Evolutionary conservation across 345 rosid species (phyloP).

Genomic region (Geranium rotundifolium): DNA sequence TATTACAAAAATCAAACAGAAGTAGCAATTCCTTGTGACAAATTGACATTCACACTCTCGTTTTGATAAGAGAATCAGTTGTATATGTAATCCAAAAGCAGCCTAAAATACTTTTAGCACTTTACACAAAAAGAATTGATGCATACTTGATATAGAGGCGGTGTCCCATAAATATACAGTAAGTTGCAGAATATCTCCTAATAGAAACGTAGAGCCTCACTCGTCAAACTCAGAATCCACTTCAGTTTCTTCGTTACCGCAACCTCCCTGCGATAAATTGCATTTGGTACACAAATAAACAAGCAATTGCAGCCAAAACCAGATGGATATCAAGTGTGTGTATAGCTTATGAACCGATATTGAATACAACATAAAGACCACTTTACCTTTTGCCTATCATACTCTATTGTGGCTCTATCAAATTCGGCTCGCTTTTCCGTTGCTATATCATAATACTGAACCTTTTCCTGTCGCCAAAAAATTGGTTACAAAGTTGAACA

Average conservation of each 20-base stretch:
- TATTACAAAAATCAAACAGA: too few relatives aligned
- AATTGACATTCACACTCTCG: too few relatives aligned
- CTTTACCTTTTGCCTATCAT: slow-evolving; percentile 53
- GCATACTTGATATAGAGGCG: too few relatives aligned
- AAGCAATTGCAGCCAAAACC: background rate
- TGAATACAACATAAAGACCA: background rate
- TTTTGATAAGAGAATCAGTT: too few relatives aligned
- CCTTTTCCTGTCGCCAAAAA: slow-evolving; percentile 54
- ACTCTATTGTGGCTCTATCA: slow-evolving; percentile 60
- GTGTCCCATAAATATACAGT: too few relatives aligned
- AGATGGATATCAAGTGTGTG: background rate
- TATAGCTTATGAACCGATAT: background rate
- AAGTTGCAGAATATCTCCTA: too few relatives aligned
- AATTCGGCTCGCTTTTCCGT: slow-evolving; percentile 81
- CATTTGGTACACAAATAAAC: slow-evolving; percentile 1
- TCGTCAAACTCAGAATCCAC: slow-evolving; percentile 54
- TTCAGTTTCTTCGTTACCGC: slow-evolving; percentile 48
- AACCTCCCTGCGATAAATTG: slow-evolving; percentile 48
- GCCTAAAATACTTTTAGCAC: too few relatives aligned
- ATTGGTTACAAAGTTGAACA: too few relatives aligned
- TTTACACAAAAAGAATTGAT: too few relatives aligned
- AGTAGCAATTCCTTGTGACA: too few relatives aligned
- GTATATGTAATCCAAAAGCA: too few relatives aligned
- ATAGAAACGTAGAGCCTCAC: background rate
- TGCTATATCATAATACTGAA: slow-evolving; percentile 87